Evolutionary conservation across 2,329 filamentous ascomycete genomes (phyloP).

Genomic region (Colletotrichum acutatum): DNA sequence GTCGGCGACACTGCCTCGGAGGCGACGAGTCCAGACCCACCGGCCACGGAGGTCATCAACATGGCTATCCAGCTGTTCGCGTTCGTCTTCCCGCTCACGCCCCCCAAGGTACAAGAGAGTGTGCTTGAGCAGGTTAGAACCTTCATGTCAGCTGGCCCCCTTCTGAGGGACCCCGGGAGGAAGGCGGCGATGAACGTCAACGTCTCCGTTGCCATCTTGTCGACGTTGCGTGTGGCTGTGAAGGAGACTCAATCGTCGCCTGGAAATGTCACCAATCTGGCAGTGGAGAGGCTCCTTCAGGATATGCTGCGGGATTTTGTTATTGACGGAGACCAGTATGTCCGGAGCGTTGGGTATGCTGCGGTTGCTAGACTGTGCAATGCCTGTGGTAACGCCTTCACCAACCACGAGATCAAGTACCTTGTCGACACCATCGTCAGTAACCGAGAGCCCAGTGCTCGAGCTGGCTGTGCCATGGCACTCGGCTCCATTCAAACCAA

Average conservation of each 20-base stretch:
- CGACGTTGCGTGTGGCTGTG: constrained; percentile 83
- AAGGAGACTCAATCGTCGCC: constrained; percentile 80
- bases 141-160: constrained; percentile 81
- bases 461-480: constrained; percentile 94
- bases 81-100: constrained; percentile 88
- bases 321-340: constrained; percentile 83
- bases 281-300: constrained; percentile 87
- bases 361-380: constrained; percentile 88
- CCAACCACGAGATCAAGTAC: constrained; percentile 88
- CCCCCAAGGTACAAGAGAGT: constrained; percentile 93
- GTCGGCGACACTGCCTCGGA: constrained; percentile 61
- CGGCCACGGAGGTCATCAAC: constrained; percentile 93
- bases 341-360: constrained; percentile 86
- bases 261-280: constrained; percentile 78
- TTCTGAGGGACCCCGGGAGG: constrained; percentile 87
- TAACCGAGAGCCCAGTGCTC: constrained; percentile 91
- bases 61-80: constrained; percentile 94
- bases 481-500: constrained; percentile 94
- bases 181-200: constrained; percentile 94
- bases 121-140: constrained; percentile 93
- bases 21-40: constrained; percentile 72
- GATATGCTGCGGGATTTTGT: constrained; percentile 79
- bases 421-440: constrained; percentile 94
- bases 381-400: constrained; percentile 86
- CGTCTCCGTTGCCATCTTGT: constrained; percentile 82